Evolutionary conservation across 345 rosid genomes (phyloP).

Genomic region (Moricandia moricandioides): DNA sequence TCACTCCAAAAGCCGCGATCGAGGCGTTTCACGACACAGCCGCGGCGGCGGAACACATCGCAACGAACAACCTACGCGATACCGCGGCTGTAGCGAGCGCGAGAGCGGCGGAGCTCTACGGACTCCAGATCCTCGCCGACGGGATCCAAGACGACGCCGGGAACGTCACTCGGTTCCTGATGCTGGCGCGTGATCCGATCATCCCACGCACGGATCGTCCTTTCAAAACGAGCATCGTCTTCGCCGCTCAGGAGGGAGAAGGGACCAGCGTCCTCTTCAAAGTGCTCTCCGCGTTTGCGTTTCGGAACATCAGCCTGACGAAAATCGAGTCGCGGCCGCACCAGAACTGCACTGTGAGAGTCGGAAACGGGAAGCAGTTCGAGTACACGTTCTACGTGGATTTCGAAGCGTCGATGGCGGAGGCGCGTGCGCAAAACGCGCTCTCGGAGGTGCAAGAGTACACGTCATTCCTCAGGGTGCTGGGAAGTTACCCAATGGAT

Average conservation of each 20-base stretch:
- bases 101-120: constrained; percentile 76
- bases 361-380: constrained; percentile 89
- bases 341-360: constrained; percentile 69
- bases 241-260: constrained; percentile 90
- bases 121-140: constrained; percentile 63
- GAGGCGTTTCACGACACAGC: constrained; percentile 97
- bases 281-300: constrained; percentile 90
- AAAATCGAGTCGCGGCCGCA: constrained; percentile 97
- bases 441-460: constrained; percentile 96
- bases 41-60: constrained; percentile 89
- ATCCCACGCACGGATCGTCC: constrained; percentile 94
- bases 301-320: constrained; percentile 75
- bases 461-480: constrained; percentile 89
- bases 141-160: constrained; percentile 73
- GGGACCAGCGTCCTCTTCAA: constrained; percentile 91
- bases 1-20: constrained; percentile 68
- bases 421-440: constrained; percentile 89
- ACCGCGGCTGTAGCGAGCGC: constrained; percentile 72
- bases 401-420: constrained; percentile 98
- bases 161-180: constrained; percentile 86
- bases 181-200: constrained; percentile 96
- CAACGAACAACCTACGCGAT: constrained; percentile 61
- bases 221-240: constrained; percentile 94
- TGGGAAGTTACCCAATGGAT: constrained; percentile 99
- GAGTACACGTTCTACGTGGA: constrained; percentile 94